Base-by-base conservation (phyloP, 2,329 filamentous ascomycete species). In the Microcera coccophila region DNA sequence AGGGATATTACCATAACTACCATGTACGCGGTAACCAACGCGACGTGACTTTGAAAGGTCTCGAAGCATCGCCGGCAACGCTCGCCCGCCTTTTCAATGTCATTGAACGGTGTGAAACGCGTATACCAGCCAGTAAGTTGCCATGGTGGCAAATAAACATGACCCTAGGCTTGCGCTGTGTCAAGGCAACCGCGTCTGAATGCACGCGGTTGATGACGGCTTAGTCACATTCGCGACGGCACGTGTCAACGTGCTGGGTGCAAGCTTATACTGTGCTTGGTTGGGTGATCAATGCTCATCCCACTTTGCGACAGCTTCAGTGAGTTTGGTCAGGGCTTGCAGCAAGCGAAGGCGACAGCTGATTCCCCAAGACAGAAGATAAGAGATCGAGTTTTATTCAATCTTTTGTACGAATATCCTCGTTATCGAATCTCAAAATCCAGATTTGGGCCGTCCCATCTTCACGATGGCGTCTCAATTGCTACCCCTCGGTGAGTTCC, bases 391-490 rank as follows among this genome's bases (percentile, higher is more conserved):
- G n/a, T n/a, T n/a, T n/a, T n/a, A n/a, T n/a, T n/a, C n/a, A n/a
- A n/a, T n/a, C n/a, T n/a, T n/a, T n/a, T n/a, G n/a, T n/a, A n/a
- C n/a, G n/a, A n/a, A n/a, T n/a, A n/a, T n/a, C n/a, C n/a, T n/a
- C n/a, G n/a, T n/a, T n/a, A n/a, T n/a, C n/a, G n/a, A n/a, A n/a
- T n/a, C n/a, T n/a, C n/a, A n/a, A n/a, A n/a, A n/a, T n/a, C n/a
- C n/a, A n/a, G n/a, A n/a, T n/a, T n/a, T n/a, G n/a, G n/a, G n/a
- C n/a, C n/a, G n/a, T n/a, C n/a, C n/a, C n/a, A 26, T 12, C 22
- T 45, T 18, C 56, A 64, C 52, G 43, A 87, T 88, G 84, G 78
- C 85, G 34, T 85, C 85, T 44, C 84, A 87, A 68, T 76, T 89
- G 42, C 75, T 89, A 41, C 85, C 84, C 41, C 71, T 87, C 56